Conservation (phyloP, 208 protist genomes). For the Spongospora subterranea region DNA sequence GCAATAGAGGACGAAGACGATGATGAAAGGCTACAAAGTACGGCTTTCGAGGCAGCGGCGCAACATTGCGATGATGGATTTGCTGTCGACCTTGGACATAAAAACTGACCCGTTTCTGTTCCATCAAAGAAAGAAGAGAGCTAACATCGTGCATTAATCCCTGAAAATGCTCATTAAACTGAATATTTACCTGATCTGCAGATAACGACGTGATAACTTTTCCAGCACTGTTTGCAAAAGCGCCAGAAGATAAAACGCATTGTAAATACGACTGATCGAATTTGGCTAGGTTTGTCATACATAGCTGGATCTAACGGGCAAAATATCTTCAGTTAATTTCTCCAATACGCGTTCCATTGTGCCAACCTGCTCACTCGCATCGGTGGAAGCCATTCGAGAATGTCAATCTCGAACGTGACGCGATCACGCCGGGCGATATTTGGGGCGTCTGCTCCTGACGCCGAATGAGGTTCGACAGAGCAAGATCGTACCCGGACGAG, state of each 20-base stretch:
- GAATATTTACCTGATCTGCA: not conserved
- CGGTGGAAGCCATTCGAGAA: not conserved
- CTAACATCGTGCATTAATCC: not conserved
- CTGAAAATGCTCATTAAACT: not conserved
- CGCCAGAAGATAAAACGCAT: slow-evolving; percentile 21
- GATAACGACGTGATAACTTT: not conserved
- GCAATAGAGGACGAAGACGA: not conserved
- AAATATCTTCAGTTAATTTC: not conserved
- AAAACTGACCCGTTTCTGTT: not conserved
- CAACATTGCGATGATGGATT: not conserved
- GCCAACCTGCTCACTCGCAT: not conserved
- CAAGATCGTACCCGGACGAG: too few relatives aligned
- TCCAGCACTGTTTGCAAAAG: not conserved
- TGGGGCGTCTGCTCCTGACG: too few relatives aligned
- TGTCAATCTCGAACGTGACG: too few relatives aligned
- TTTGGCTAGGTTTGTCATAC: not conserved
- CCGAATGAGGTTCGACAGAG: too few relatives aligned
- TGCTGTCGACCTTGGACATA: not conserved
- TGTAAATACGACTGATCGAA: not conserved
- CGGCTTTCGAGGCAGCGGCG: not conserved
- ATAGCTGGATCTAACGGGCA: not conserved
- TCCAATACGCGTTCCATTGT: not conserved
- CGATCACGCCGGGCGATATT: too few relatives aligned
- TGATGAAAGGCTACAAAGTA: not conserved
- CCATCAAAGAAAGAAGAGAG: not conserved